These are phyloP conservation scores for Salvia rosmarinus DNA, from an alignment of 257 asterid species.

Conservation along the genomic window DNA sequence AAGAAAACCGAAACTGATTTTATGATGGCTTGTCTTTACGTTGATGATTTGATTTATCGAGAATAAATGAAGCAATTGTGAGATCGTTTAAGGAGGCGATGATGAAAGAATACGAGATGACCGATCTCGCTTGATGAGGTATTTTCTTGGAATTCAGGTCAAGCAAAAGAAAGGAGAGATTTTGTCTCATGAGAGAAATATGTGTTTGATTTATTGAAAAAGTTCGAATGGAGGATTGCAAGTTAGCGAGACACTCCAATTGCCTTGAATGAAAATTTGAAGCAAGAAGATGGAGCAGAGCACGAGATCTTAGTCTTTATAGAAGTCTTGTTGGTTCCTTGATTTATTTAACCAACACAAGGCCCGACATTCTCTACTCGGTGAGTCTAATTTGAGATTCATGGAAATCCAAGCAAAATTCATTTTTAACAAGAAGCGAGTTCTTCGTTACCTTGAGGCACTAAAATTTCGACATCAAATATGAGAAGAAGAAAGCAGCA, in stretches of 20 bases:
- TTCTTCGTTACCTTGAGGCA: not conserved
- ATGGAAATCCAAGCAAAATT: conserved; percentile 1
- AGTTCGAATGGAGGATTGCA: not conserved
- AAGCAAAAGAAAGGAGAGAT: not conserved
- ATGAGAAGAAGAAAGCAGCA: not conserved
- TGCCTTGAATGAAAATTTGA: conserved; percentile 4
- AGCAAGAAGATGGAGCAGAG: not conserved
- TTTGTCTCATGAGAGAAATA: not conserved
- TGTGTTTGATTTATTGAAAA: not conserved
- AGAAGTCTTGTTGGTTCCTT: conserved; percentile 2
- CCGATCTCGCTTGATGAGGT: not conserved
- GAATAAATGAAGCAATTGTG: not conserved
- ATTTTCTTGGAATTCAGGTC: not conserved
- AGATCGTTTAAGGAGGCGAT: not conserved
- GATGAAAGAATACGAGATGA: conserved; percentile 15
- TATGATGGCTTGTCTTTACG: not conserved
- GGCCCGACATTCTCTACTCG: no score
- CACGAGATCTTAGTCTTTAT: not conserved
- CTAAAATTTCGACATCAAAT: not conserved
- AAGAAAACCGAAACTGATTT: not conserved
- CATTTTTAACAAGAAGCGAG: not conserved
- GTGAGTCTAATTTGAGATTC: not conserved
- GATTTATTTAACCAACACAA: no score
- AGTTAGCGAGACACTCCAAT: not conserved
- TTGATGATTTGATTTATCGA: not conserved